A percentile compares a stretch with the other conserved stretches of the same genome.
Evolutionary conservation across 2,329 filamentous ascomycete species (phyloP).

Genomic region (Claviceps monticola): DNA sequence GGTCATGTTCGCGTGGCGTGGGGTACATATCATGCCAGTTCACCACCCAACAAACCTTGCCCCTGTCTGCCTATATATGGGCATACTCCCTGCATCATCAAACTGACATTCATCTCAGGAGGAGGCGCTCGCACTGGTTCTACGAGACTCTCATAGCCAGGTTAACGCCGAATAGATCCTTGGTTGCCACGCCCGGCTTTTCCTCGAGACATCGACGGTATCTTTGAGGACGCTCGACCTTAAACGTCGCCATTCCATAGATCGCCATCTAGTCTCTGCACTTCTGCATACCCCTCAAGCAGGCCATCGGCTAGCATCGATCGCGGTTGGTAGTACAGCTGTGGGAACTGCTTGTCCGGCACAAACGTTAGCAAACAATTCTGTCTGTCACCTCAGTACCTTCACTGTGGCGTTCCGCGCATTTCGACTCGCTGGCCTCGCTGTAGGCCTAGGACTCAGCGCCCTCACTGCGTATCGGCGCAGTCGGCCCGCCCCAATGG

Average conservation of each 20-base stretch:
- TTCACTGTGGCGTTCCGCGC: conserved; percentile 42
- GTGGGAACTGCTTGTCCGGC: neutral
- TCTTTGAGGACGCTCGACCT: neutral
- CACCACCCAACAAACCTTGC: neutral
- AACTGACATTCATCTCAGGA: neutral
- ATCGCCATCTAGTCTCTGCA: neutral
- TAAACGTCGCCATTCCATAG: neutral
- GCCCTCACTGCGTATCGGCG: conserved; percentile 41
- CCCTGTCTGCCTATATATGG: neutral
- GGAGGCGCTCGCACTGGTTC: neutral
- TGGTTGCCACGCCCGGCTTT: neutral
- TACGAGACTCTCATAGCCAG: neutral
- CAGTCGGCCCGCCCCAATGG: conserved; percentile 27
- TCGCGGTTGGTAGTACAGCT: neutral
- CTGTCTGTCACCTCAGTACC: neutral
- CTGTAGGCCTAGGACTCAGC: conserved; percentile 44
- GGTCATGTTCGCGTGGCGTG: neutral
- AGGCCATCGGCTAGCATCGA: neutral
- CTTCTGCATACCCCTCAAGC: neutral
- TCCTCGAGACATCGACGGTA: neutral
- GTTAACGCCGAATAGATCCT: neutral
- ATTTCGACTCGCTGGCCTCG: conserved; percentile 38
- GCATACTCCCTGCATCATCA: neutral
- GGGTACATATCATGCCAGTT: conserved; percentile 2
- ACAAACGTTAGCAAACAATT: neutral